Evolutionary conservation across 345 rosid species (phyloP), one percentile per base, ranked within the genome.

Genomic region (Gossypium sturtianum): DNA sequence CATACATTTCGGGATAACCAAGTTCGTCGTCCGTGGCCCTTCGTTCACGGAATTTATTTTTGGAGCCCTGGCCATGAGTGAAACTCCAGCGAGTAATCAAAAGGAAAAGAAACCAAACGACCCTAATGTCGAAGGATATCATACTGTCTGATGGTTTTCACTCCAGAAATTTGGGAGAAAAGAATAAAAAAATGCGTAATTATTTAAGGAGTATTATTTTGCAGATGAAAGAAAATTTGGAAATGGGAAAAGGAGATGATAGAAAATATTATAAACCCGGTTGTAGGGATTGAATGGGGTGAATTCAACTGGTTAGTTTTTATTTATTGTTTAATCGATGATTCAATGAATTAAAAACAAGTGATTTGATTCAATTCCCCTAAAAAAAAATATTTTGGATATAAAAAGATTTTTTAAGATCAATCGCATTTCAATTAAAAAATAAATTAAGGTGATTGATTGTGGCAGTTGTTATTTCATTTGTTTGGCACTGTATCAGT

Each of bases 11-110:
- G 19, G 97, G 92, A 82, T 84, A 90, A 57, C 87, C 97, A 29
- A 79, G 82, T 41, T 87, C 89, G 75, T 96, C 99, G 68, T 93
- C 98, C 20, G 86, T 88, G 74, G 99, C 93, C 68, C 80, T 71
- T 63, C 97, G 90, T 75, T 88, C 84, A 78, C 95, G 93, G 81
- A 93, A 93, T 78, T 90, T 96, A 78, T 84, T 89, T 56, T 72
- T 69, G 11, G 88, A 71, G n/a, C 79, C 90, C 58, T 88, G 86
- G 8, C 83, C 97, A 70, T 52, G 27, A 72, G 85, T 67, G 56
- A 72, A 78, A 70, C 43, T 66, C 2, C 73, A 68, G 60, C 16
- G 23, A 57, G 76, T 68, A 27, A 76, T 22, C 53, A 80, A 72
- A 52, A 88, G 81, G 65, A 86, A 82, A 72, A 66, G 86, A 81